These are phyloP conservation scores for Emergomyces africanus DNA, from an alignment of 2,329 filamentous ascomycete species.

Conservation along the genomic window DNA sequence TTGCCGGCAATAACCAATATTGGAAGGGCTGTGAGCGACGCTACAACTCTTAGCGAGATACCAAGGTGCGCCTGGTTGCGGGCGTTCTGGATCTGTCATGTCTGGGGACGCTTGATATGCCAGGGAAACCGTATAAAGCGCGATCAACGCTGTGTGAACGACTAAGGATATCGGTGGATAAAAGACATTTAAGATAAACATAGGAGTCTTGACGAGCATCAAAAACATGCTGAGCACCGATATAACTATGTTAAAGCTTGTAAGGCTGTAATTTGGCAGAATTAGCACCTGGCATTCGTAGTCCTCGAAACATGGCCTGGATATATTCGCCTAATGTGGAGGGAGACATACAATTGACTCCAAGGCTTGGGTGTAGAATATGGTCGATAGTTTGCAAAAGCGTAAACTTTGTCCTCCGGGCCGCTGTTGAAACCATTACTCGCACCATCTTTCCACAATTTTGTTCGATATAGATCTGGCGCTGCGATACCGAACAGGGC, in stretches of 20 bases:
- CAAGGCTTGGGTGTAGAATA: conserved; percentile 44
- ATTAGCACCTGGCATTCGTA: not conserved
- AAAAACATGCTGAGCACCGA: conserved; percentile 49
- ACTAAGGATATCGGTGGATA: conserved; percentile 42
- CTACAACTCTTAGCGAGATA: conserved; percentile 50
- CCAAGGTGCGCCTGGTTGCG: conserved; percentile 46
- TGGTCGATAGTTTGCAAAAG: conserved; percentile 45
- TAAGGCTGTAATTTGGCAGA: conserved; percentile 33
- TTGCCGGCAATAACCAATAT: conserved; percentile 46
- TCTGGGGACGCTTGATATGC: conserved; percentile 46
- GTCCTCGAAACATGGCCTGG: too few species aligned
- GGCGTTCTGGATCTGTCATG: conserved; percentile 42
- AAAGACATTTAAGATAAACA: conserved; percentile 45
- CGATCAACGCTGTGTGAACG: conserved; percentile 39
- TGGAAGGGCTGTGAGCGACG: conserved; percentile 34
- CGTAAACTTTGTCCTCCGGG: conserved; percentile 44
- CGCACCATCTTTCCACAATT: conserved; percentile 49
- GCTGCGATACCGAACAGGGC: conserved; percentile 50
- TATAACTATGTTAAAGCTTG: conserved; percentile 49
- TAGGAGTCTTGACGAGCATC: conserved; percentile 44
- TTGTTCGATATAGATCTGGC: conserved; percentile 48
- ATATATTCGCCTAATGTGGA: not conserved
- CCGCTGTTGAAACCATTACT: conserved; percentile 51
- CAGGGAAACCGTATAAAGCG: conserved; percentile 43
- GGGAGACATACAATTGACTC: conserved; percentile 42